A percentile compares a stretch with the other conserved stretches of the same genome.
Evolutionary conservation across 2,329 filamentous ascomycete genomes (phyloP).

Genomic region (Fusarium denticulatum): DNA sequence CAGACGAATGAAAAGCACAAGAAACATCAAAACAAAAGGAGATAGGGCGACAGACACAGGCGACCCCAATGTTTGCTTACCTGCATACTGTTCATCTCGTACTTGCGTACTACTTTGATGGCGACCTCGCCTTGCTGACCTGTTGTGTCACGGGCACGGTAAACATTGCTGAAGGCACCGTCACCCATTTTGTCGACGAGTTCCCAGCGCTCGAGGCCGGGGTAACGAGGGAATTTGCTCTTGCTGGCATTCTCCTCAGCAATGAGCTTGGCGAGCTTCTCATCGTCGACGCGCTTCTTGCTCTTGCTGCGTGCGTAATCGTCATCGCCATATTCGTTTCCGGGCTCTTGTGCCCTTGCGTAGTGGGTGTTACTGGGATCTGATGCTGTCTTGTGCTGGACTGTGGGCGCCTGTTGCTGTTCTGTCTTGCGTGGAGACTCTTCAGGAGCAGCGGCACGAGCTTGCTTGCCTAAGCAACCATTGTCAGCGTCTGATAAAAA

Average conservation of each 20-base stretch:
- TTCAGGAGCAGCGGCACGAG: conserved; percentile 68
- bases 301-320: conserved; percentile 59
- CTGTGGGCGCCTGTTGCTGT: conserved; percentile 60
- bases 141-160: conserved; percentile 81
- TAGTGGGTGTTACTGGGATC: conserved; percentile 55
- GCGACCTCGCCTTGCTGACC: conserved; percentile 83
- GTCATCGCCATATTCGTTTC: conserved; percentile 70
- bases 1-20: not conserved
- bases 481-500: conserved; percentile 19
- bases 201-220: conserved; percentile 71
- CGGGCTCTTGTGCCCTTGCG: conserved; percentile 56
- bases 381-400: conserved; percentile 59
- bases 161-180: conserved; percentile 98
- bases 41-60: conserved; percentile 37
- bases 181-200: conserved; percentile 98
- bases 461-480: conserved; percentile 78
- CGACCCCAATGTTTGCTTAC: conserved; percentile 68
- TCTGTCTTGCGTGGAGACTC: conserved; percentile 63
- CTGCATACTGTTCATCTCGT: conserved; percentile 98
- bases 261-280: conserved; percentile 84
- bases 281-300: conserved; percentile 61
- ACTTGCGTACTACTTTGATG: conserved; percentile 99
- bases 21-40: conserved; percentile 33
- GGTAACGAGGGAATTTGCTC: conserved; percentile 78
- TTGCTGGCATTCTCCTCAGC: conserved; percentile 90